phyloP scores from a whole-genome alignment of 2,329 filamentous ascomycete species.

The Chaetothyriales sp. region DNA sequence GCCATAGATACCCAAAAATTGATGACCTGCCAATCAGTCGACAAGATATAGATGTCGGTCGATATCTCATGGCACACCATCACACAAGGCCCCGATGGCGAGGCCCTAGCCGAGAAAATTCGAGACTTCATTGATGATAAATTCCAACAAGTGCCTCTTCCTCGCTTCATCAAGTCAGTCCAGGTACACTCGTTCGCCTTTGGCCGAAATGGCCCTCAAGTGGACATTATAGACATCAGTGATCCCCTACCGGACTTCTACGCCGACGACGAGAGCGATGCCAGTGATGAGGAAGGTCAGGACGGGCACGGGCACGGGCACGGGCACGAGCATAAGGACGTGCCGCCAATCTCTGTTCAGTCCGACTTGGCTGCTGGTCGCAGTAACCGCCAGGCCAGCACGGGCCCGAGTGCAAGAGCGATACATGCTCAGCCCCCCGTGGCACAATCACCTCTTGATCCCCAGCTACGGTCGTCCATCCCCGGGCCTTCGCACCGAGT shows the following conservation, averaged over 20 bases:
- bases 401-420: too few relatives aligned
- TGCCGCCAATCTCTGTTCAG: too few relatives aligned
- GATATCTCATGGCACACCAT: constrained; percentile 93
- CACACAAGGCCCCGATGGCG: constrained; percentile 75
- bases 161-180: constrained; percentile 92
- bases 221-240: constrained; percentile 92
- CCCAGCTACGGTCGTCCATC: not conserved
- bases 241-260: constrained; percentile 95
- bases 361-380: too few relatives aligned
- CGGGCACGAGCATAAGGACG: too few relatives aligned
- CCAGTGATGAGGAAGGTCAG: constrained; percentile 29
- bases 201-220: constrained; percentile 62
- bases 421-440: too few relatives aligned
- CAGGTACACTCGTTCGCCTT: constrained; percentile 91
- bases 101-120: constrained; percentile 69
- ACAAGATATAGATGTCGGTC: constrained; percentile 90
- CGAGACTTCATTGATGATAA: constrained; percentile 88
- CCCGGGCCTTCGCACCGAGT: not conserved
- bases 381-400: too few relatives aligned
- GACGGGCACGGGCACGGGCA: not conserved
- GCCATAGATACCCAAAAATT: too few relatives aligned
- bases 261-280: constrained; percentile 52
- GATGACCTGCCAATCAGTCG: too few relatives aligned
- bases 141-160: constrained; percentile 81
- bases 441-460: not conserved